Percentiles rank a stretch among this genome's conserved stretches.
Conservation (phyloP, 108 stramenopile species). For the Cyclotella choctawhatcheeana region DNA sequence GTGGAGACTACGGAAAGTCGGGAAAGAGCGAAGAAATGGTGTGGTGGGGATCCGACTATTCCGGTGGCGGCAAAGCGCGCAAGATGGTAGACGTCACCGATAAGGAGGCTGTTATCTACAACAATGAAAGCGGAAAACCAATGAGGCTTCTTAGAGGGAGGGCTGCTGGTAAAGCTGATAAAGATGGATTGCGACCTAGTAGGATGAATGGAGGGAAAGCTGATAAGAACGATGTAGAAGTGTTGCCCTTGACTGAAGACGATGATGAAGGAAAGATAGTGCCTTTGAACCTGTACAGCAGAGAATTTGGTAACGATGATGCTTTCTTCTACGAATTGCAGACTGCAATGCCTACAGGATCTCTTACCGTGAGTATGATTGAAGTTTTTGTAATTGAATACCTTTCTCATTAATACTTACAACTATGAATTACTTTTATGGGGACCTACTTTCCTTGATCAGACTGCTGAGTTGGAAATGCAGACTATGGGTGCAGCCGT, state of each 20-base stretch:
- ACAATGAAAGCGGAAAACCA: background rate
- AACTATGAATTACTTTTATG: background rate
- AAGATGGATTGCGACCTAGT: no score
- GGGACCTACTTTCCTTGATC: no score
- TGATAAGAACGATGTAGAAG: background rate
- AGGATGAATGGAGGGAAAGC: background rate
- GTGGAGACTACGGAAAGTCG: constrained; percentile 9
- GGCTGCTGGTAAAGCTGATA: no score
- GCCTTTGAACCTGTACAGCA: no score
- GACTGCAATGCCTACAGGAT: background rate
- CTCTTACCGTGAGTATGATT: background rate
- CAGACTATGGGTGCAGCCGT: background rate
- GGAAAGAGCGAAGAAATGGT: constrained; percentile 5
- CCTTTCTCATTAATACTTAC: background rate
- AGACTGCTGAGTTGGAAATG: background rate
- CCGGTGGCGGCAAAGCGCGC: background rate
- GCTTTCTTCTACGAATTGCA: background rate
- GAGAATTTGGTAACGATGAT: background rate
- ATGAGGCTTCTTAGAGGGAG: background rate
- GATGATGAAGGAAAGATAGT: background rate
- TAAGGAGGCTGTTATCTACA: background rate
- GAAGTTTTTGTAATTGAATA: background rate
- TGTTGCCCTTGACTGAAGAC: background rate
- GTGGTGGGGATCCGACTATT: background rate
- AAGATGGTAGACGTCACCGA: background rate